Conservation (phyloP, 495 filamentous ascomycete genomes). For the Podospora anserina region DNA sequence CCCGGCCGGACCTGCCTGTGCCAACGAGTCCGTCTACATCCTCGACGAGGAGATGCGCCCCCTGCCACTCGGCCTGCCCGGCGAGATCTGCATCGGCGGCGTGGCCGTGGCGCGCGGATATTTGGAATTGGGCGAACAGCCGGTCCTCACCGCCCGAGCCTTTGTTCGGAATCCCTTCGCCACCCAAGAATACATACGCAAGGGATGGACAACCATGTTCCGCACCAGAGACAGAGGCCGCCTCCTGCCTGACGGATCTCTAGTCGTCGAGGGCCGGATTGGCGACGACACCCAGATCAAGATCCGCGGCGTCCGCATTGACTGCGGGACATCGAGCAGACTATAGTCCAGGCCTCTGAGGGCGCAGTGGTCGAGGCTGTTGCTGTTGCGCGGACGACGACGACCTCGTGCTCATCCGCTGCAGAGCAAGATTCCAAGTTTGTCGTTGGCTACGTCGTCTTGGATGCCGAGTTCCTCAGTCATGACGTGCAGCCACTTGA, state of each 20-base stretch:
- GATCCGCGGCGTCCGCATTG: slow-evolving; percentile 51
- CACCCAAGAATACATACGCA: not conserved
- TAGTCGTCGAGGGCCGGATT: slow-evolving; percentile 43
- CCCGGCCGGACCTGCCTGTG: slow-evolving; percentile 16
- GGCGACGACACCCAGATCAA: slow-evolving; percentile 46
- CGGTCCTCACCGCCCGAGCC: slow-evolving; percentile 15
- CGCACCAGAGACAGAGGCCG: slow-evolving; percentile 42
- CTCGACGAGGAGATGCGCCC: slow-evolving; percentile 43
- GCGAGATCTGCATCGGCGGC: slow-evolving; percentile 43
- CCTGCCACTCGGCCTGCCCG: slow-evolving; percentile 35
- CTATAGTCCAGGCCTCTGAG: slow-evolving; percentile 29
- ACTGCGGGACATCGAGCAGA: slow-evolving; percentile 49
- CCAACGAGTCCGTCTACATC: slow-evolving; percentile 43
- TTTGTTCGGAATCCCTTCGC: slow-evolving; percentile 41
- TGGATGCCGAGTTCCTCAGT: no score
- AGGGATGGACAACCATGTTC: slow-evolving; percentile 34
- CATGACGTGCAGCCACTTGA: no score
- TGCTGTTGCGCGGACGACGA: slow-evolving; percentile 28
- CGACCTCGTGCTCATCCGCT: not conserved
- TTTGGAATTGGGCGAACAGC: slow-evolving; percentile 18
- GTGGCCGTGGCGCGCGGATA: slow-evolving; percentile 38
- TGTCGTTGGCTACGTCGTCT: slow-evolving; percentile 36
- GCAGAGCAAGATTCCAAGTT: slow-evolving; percentile 13
- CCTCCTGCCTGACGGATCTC: slow-evolving; percentile 33
- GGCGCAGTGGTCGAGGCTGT: slow-evolving; percentile 33